Evolutionary conservation across 2,329 filamentous ascomycete genomes (phyloP), one percentile per base, ranked within the genome.

Genomic region (Penicillium aurantiogriseum): DNA sequence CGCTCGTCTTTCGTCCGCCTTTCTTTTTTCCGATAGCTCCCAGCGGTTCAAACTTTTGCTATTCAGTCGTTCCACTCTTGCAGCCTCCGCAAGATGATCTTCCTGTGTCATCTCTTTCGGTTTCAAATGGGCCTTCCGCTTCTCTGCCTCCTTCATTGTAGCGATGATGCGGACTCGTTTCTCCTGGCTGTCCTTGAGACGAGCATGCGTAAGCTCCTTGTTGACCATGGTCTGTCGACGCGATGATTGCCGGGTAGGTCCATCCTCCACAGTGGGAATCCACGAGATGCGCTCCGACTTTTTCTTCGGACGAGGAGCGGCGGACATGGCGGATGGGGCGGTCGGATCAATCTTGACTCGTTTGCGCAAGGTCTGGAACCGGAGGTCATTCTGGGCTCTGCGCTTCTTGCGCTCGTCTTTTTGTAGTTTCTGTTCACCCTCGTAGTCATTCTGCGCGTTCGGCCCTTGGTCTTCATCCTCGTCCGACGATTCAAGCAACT

Each of bases 21-120:
- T 86, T 71, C 89, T 87, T 76, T 91, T 92, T 77, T 99, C 94
- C 7, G 91, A 90, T 73, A 91, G 89, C 74, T 97, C 92, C 92
- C 93, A 97, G 55, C 91, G 84, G 70, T 93, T 97, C 69, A 96
- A 78, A 74, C 89, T 97, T 81, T 91, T 95, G 65, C 88, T 85
- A 74, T 99, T 97, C 67, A 88, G 82, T 74, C 89, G 88, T 75
- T 97, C 94, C 7, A 95, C 88, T 51, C 87, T 79, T 19, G 88
- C 90, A 1, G 92, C 92, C 74, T 96, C 91, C 29, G 85, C 87
- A 29, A 97, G 81, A 38, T 92, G 85, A 72, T 97, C 88, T 44
- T 85, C 91, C 74, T 97, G 93, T 6, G 92, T 96, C 85, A 96
- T 86, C 29, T 88, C 83, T 57, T 88, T 89, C 54, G 90, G 90